Conservation (phyloP, 2,329 filamentous ascomycete species). For the Phaeosphaeria sp. region DNA sequence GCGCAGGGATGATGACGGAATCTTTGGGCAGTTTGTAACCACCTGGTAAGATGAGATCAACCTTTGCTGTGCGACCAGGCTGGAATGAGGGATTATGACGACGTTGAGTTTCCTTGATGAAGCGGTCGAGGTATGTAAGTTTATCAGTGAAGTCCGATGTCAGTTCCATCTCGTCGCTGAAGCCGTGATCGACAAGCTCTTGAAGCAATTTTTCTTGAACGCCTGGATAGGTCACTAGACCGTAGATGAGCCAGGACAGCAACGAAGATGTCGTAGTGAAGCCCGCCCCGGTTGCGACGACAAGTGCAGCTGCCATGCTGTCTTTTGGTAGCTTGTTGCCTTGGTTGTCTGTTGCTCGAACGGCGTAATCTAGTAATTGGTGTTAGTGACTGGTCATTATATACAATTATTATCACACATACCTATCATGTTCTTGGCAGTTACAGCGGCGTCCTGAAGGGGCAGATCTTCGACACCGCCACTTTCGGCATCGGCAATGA, state of each 20-base stretch:
- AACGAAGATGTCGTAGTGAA: slow-evolving; percentile 30
- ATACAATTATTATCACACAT: slow-evolving; percentile 13
- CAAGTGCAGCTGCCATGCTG: slow-evolving; percentile 15
- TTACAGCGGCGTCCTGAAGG: slow-evolving; percentile 44
- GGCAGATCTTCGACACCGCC: slow-evolving; percentile 38
- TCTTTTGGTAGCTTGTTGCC: slow-evolving; percentile 25
- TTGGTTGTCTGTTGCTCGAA: slow-evolving; percentile 27
- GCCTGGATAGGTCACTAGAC: slow-evolving; percentile 15
- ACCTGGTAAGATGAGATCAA: slow-evolving; percentile 64
- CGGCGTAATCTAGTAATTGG: slow-evolving; percentile 24
- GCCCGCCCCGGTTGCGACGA: slow-evolving; percentile 15
- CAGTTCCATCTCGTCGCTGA: slow-evolving; percentile 22
- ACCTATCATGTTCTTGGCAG: slow-evolving; percentile 42
- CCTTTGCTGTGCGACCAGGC: slow-evolving; percentile 63
- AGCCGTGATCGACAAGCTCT: slow-evolving; percentile 25
- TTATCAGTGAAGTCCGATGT: slow-evolving; percentile 21
- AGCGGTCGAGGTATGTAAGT: slow-evolving; percentile 25
- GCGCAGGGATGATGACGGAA: slow-evolving; percentile 60
- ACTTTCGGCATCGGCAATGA: not conserved
- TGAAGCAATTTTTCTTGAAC: slow-evolving; percentile 27
- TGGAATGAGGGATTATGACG: slow-evolving; percentile 29
- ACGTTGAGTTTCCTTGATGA: slow-evolving; percentile 32
- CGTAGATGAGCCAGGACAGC: slow-evolving; percentile 28
- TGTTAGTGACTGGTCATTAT: not conserved
- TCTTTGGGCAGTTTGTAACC: slow-evolving; percentile 63